These are phyloP conservation scores for Monosporascus ibericus DNA, from an alignment of 2,329 filamentous ascomycete species.

Conservation along the genomic window DNA sequence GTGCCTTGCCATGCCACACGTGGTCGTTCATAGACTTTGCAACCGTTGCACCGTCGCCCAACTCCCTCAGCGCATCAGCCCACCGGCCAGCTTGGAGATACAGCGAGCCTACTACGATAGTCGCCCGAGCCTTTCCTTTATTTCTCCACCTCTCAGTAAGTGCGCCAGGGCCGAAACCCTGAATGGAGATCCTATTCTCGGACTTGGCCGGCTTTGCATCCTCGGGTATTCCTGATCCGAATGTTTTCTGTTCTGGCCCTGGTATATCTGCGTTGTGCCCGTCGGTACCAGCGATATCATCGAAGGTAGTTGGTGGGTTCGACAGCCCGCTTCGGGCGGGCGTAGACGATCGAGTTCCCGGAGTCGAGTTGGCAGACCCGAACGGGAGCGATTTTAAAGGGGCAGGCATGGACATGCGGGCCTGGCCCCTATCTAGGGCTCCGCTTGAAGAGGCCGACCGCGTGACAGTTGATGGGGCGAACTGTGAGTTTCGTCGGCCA, in stretches of 20 bases:
- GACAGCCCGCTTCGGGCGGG: constrained; percentile 43
- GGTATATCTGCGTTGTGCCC: constrained; percentile 28
- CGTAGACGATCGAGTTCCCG: constrained; percentile 41
- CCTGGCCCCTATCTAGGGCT: constrained; percentile 51
- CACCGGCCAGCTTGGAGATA: constrained; percentile 87
- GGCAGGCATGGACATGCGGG: constrained; percentile 77
- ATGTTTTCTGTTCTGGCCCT: constrained; percentile 35
- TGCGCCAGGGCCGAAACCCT: constrained; percentile 66
- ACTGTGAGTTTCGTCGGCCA: constrained; percentile 51
- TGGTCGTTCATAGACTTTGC: constrained; percentile 81
- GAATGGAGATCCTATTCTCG: constrained; percentile 54
- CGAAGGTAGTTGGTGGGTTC: constrained; percentile 42
- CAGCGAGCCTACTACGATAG: constrained; percentile 75
- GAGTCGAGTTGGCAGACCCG: constrained; percentile 39
- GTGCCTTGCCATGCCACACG: constrained; percentile 93
- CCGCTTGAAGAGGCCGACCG: constrained; percentile 50
- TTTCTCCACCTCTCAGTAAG: constrained; percentile 71
- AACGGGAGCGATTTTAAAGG: constrained; percentile 41
- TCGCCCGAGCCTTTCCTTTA: constrained; percentile 73
- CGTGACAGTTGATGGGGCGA: constrained; percentile 36
- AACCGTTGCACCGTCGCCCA: constrained; percentile 71
- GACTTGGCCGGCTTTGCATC: constrained; percentile 41
- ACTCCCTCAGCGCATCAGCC: constrained; percentile 78
- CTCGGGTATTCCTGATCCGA: constrained; percentile 34
- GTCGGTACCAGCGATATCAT: constrained; percentile 34